phyloP scores from a whole-genome alignment of 495 filamentous ascomycete genomes.

The Aspergillus haitiensis region DNA sequence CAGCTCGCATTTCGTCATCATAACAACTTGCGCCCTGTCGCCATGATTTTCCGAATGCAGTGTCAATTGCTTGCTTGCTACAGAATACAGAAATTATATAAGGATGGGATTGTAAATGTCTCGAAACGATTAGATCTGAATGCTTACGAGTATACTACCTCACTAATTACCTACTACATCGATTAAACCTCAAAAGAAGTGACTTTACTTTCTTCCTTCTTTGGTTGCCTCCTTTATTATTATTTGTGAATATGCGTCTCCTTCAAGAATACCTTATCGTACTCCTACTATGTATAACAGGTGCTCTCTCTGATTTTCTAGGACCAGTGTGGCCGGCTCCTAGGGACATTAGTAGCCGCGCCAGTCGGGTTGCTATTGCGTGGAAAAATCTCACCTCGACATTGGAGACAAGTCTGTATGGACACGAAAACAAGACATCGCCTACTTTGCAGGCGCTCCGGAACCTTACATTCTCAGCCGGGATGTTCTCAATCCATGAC shows the following conservation, averaged over 20 bases:
- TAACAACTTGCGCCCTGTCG: too few species aligned
- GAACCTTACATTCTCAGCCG: conserved; percentile 47
- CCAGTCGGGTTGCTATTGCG: conserved; percentile 34
- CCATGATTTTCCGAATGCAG: too few species aligned
- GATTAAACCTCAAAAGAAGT: background rate
- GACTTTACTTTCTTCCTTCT: background rate
- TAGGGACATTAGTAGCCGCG: conserved; percentile 35
- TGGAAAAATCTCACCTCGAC: conserved; percentile 44
- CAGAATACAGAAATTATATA: too few species aligned
- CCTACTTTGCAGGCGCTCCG: conserved; percentile 19
- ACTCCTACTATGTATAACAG: conserved; percentile 12
- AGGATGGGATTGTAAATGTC: too few species aligned
- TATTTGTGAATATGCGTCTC: conserved; percentile 9
- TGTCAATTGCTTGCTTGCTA: too few species aligned
- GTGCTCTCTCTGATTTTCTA: conserved; percentile 32
- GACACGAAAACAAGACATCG: background rate
- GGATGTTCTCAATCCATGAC: conserved; percentile 41
- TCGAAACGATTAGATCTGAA: too few species aligned
- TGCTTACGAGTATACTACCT: too few species aligned
- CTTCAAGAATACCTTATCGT: conserved; percentile 2
- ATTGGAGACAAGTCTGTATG: conserved; percentile 22
- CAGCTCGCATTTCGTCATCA: too few species aligned
- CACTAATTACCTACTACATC: background rate
- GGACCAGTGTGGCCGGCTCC: conserved; percentile 40
- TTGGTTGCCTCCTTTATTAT: background rate